Evolutionary conservation across 2,329 filamentous ascomycete genomes (phyloP), one percentile per base, ranked within the genome.

Genomic region (Botrytis tulipae): DNA sequence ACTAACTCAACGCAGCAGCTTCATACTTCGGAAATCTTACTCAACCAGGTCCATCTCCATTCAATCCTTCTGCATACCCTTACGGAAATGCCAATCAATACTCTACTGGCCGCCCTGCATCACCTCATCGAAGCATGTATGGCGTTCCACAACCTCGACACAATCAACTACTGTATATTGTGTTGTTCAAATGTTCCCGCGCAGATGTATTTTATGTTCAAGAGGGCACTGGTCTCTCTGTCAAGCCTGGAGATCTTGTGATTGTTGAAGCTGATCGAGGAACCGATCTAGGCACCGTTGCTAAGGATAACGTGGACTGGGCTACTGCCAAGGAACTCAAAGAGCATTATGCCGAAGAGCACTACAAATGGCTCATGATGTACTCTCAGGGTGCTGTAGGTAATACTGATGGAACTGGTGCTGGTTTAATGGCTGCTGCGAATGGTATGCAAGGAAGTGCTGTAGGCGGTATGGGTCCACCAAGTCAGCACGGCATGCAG

Each of bases 311-410:
- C 78, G 90, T 98, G 57, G 93, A 94, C 75, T 94, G 94, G 87
- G 91, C 94, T 77, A 89, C 92, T 70, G 96, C 96, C 14, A 95
- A 96, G 80, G 92, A 96, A 66, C 85, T 94, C 77, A 97, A 98
- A 82, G 93, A 97, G 78, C 91, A 96, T 78, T 97, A 95, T 77
- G 93, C 93, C 3, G 94, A 98, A 81, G 94, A 98, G 81, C 96
- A 99, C 82, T 98, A 97, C 84, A 95, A 94, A 80, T 98, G 95
- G 93, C 87, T 99, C 71, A 97, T 98, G 92, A 96, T 98, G 93
- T 99, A 98, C 82, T 97, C 94, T 1, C 91, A 94, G 81, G 93
- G 90, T 80, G 93, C 89, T 12, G 88, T 87, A 51, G 87, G 86
- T 35, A 87, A 86, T 35, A 86, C 90, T 73, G 90, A 91, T 75